A percentile compares a stretch with the other conserved stretches of the same genome.
These are phyloP conservation scores for Botrytis hyacinthi DNA, from an alignment of 2,329 filamentous ascomycete genomes.

Conservation along the genomic window DNA sequence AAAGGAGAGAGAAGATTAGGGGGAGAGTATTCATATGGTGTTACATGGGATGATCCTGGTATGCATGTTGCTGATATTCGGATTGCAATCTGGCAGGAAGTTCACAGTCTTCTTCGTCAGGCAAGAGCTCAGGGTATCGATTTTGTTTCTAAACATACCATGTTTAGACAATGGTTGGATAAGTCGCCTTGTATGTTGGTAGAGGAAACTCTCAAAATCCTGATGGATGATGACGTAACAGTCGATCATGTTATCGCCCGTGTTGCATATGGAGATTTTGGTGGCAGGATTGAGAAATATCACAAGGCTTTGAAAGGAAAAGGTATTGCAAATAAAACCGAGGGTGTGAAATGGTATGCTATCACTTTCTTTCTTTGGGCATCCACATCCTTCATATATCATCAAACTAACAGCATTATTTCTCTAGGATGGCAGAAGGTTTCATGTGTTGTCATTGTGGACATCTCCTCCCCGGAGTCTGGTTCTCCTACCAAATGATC, in stretches of 20 bases:
- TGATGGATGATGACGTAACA: slow-evolving; percentile 18
- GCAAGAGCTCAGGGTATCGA: slow-evolving; percentile 30
- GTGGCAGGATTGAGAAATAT: slow-evolving; percentile 5
- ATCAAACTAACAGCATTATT: not conserved
- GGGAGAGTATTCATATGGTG: slow-evolving; percentile 29
- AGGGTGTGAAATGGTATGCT: slow-evolving; percentile 27
- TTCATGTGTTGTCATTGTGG: slow-evolving; percentile 23
- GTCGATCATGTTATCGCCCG: slow-evolving; percentile 22
- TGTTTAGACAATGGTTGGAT: slow-evolving; percentile 34
- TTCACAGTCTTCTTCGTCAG: slow-evolving; percentile 24
- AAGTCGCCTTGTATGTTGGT: slow-evolving; percentile 31
- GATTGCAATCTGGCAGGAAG: slow-evolving; percentile 32
- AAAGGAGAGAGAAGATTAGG: slow-evolving; percentile 1
- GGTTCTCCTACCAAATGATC: slow-evolving; percentile 25
- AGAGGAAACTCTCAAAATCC: slow-evolving; percentile 24
- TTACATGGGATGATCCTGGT: slow-evolving; percentile 35
- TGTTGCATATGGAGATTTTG: slow-evolving; percentile 24
- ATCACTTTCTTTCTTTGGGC: not conserved
- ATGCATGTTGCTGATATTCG: slow-evolving; percentile 16
- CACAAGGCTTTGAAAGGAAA: not conserved
- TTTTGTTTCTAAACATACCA: slow-evolving; percentile 22
- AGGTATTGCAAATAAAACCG: slow-evolving; percentile 3
- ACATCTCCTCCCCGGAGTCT: slow-evolving; percentile 26
- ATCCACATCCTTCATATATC: not conserved
- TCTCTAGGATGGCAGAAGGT: slow-evolving; percentile 17